Conservation (phyloP, 2,329 filamentous ascomycete genomes). For the Thelonectria discophora region DNA sequence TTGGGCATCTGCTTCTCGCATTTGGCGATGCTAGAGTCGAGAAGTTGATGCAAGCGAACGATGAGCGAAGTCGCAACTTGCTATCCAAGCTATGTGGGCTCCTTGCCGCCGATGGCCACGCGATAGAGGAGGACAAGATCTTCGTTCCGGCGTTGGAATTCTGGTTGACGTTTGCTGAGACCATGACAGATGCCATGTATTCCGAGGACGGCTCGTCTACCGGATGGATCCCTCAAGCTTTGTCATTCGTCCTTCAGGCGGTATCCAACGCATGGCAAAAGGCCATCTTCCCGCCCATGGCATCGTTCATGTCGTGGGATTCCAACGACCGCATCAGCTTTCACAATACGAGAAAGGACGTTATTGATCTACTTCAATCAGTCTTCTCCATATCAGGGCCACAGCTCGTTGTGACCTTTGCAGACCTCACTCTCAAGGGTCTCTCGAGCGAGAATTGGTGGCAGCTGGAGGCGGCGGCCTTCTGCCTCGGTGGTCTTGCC, state of each 20-base stretch:
- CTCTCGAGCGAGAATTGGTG: constrained; percentile 62
- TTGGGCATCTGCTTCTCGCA: constrained; percentile 72
- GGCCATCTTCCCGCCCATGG: constrained; percentile 70
- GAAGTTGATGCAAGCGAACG: constrained; percentile 63
- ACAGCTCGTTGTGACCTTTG: constrained; percentile 65
- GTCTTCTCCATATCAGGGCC: constrained; percentile 70
- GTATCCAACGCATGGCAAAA: constrained; percentile 74
- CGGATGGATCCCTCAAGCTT: constrained; percentile 67
- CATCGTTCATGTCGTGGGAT: constrained; percentile 72
- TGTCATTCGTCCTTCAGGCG: constrained; percentile 68
- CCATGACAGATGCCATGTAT: constrained; percentile 66
- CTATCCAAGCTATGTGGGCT: constrained; percentile 70
- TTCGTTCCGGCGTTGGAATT: constrained; percentile 81
- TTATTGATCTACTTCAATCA: constrained; percentile 79
- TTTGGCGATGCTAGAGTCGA: constrained; percentile 74
- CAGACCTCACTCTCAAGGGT: constrained; percentile 61
- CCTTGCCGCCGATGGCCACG: constrained; percentile 70
- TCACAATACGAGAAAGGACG: constrained; percentile 77
- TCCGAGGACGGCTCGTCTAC: constrained; percentile 57
- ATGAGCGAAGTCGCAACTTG: constrained; percentile 61
- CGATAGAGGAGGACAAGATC: constrained; percentile 77
- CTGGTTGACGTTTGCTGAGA: constrained; percentile 80
- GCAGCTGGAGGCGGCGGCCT: constrained; percentile 68
- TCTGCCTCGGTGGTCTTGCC: constrained; percentile 72
- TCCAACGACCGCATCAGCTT: constrained; percentile 74